Evolutionary conservation across 345 rosid genomes (phyloP).

Genomic region (Camelina neglecta): DNA sequence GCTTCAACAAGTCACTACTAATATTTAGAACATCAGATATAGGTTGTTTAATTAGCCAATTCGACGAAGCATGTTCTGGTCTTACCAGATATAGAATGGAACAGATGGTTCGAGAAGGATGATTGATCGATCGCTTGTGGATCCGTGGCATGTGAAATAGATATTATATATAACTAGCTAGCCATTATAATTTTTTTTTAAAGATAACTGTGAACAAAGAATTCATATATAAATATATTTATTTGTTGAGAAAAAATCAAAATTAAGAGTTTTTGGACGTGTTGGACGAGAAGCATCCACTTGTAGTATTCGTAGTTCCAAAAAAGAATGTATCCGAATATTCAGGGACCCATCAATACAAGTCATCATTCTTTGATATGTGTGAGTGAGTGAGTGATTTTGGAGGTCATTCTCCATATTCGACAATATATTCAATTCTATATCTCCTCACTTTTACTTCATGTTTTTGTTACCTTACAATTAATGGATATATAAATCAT

Average conservation of each 20-base stretch:
- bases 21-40: background rate
- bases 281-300: slow-evolving; percentile 39
- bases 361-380: slow-evolving; percentile 31
- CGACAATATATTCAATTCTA: slow-evolving; percentile 16
- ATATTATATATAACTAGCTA: slow-evolving; percentile 4
- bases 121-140: slow-evolving; percentile 28
- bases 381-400: slow-evolving; percentile 23
- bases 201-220: slow-evolving; percentile 19
- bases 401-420: slow-evolving; percentile 19
- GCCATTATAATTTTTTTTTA: background rate
- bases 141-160: slow-evolving; percentile 19
- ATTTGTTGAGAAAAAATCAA: slow-evolving; percentile 19
- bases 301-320: slow-evolving; percentile 33
- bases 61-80: slow-evolving; percentile 1
- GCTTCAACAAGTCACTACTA: slow-evolving; percentile 1
- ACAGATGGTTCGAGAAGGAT: slow-evolving; percentile 19
- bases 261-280: slow-evolving; percentile 25
- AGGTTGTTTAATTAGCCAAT: slow-evolving; percentile 4
- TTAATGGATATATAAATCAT: no score
- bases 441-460: slow-evolving; percentile 10
- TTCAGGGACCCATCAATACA: slow-evolving; percentile 18
- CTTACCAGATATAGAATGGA: slow-evolving; percentile 16
- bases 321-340: slow-evolving; percentile 37
- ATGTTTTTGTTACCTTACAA: slow-evolving; percentile 11
- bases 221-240: background rate